These are phyloP conservation scores for Boletus vinaceobasis DNA, from an alignment of 768 basidiomycete genomes.

Conservation along the genomic window DNA sequence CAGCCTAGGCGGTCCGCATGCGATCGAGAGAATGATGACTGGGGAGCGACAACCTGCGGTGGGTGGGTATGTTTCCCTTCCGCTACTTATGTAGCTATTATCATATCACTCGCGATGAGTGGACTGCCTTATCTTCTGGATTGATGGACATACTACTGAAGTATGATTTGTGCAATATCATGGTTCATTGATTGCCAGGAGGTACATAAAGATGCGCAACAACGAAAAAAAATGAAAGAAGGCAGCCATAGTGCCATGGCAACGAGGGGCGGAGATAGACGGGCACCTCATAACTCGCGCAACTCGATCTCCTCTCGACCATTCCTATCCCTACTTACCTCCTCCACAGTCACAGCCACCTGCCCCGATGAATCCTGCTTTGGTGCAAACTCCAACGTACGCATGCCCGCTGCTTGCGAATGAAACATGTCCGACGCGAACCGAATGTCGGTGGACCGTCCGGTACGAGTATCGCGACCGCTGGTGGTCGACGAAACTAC, in stretches of 20 bases:
- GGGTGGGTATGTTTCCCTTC: too few relatives aligned
- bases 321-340: conserved; percentile 36
- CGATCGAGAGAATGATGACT: conserved; percentile 16
- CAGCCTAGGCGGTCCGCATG: conserved; percentile 13
- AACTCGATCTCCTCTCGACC: conserved; percentile 46
- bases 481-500: not conserved
- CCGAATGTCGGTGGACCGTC: conserved; percentile 22
- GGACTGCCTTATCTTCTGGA: too few relatives aligned
- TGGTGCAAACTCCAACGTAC: conserved; percentile 1
- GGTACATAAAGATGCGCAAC: not conserved
- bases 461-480: conserved; percentile 10
- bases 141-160: too few relatives aligned
- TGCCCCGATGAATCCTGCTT: conserved; percentile 5
- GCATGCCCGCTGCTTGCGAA: not conserved
- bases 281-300: not conserved
- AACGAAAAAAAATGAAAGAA: not conserved
- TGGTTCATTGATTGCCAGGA: not conserved
- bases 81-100: too few relatives aligned
- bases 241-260: not conserved
- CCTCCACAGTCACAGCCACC: conserved; percentile 43
- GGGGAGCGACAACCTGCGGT: too few relatives aligned
- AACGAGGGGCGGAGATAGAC: not conserved
- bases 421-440: conserved; percentile 16
- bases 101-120: too few relatives aligned
- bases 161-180: too few relatives aligned